phyloP scores from a whole-genome alignment of 2,329 filamentous ascomycete species.

The Colletotrichum salicis region DNA sequence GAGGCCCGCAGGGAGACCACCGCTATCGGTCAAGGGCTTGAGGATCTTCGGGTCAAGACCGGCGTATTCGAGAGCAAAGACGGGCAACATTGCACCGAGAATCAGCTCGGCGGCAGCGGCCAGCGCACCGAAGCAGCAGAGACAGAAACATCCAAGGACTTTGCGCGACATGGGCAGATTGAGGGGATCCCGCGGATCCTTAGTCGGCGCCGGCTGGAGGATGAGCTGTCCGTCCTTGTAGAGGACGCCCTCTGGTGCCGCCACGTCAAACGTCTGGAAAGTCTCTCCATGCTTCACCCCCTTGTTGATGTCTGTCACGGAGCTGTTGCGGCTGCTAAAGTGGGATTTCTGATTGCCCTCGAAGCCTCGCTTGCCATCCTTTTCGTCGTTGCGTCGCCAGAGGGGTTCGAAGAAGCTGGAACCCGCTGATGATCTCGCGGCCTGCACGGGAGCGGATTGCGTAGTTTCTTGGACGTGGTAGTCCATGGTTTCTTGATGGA shows the following conservation, averaged over 20 bases:
- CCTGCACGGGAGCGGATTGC: neutral
- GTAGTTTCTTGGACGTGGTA: neutral
- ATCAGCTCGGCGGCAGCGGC: conserved; percentile 41
- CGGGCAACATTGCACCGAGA: conserved; percentile 44
- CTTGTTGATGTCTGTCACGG: neutral
- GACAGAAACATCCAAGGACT: conserved; percentile 10
- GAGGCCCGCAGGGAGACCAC: conserved; percentile 38
- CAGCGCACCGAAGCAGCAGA: conserved; percentile 40
- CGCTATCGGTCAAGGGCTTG: conserved; percentile 30
- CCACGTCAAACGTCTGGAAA: neutral
- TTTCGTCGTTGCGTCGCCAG: conserved; percentile 6
- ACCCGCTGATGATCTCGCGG: neutral
- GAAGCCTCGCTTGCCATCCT: neutral
- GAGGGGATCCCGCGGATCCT: conserved; percentile 28
- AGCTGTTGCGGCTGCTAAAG: neutral
- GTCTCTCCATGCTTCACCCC: neutral
- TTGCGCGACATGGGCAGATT: conserved; percentile 12
- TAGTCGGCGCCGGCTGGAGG: conserved; percentile 13
- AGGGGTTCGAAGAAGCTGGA: neutral
- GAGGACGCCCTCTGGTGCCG: conserved; percentile 9
- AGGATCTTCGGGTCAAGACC: conserved; percentile 43
- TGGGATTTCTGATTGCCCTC: neutral
- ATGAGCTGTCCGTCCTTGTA: conserved; percentile 22
- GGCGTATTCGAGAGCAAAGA: conserved; percentile 48
- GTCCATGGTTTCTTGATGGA: neutral